These are phyloP conservation scores for Didymella lethalis DNA, from an alignment of 2,329 filamentous ascomycete genomes.

Conservation along the genomic window DNA sequence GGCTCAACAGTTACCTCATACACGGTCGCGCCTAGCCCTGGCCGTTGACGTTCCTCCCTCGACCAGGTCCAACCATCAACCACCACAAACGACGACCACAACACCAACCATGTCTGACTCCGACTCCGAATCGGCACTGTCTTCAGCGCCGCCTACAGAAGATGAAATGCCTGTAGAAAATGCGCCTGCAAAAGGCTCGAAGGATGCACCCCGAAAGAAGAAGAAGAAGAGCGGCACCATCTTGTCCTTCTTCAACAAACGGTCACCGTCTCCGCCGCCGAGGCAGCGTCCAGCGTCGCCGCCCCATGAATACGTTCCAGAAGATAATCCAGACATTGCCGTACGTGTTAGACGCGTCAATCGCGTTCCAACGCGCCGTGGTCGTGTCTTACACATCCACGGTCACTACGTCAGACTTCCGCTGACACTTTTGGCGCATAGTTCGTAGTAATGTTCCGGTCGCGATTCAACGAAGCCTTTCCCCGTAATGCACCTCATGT, in stretches of 20 bases:
- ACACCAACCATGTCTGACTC: slow-evolving; percentile 61
- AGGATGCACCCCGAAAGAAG: slow-evolving; percentile 40
- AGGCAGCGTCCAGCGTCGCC: slow-evolving; percentile 86
- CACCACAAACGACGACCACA: slow-evolving; percentile 31
- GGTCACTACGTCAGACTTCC: slow-evolving; percentile 19
- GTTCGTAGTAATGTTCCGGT: slow-evolving; percentile 99
- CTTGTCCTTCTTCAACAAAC: slow-evolving; percentile 52
- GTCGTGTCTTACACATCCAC: slow-evolving; percentile 18
- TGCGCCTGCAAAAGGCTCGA: slow-evolving; percentile 35
- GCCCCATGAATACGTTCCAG: slow-evolving; percentile 86
- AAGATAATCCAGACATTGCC: slow-evolving; percentile 90
- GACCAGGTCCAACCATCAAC: slow-evolving; percentile 27
- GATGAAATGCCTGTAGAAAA: slow-evolving; percentile 58
- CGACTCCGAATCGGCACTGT: slow-evolving; percentile 64
- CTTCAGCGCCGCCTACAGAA: slow-evolving; percentile 66
- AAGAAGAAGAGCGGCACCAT: slow-evolving; percentile 47
- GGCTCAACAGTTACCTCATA: slow-evolving; percentile 38
- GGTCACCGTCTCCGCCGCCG: slow-evolving; percentile 58
- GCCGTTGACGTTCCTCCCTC: slow-evolving; percentile 27
- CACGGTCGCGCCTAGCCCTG: slow-evolving; percentile 37
- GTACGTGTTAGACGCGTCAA: slow-evolving; percentile 67
- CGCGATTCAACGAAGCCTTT: slow-evolving; percentile 89
- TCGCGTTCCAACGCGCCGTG: slow-evolving; percentile 48
- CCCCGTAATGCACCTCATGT: slow-evolving; percentile 87
- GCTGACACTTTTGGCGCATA: slow-evolving; percentile 55